phyloP scores from a whole-genome alignment of 805 yeast species.

The Saturnispora ahearnii region DNA sequence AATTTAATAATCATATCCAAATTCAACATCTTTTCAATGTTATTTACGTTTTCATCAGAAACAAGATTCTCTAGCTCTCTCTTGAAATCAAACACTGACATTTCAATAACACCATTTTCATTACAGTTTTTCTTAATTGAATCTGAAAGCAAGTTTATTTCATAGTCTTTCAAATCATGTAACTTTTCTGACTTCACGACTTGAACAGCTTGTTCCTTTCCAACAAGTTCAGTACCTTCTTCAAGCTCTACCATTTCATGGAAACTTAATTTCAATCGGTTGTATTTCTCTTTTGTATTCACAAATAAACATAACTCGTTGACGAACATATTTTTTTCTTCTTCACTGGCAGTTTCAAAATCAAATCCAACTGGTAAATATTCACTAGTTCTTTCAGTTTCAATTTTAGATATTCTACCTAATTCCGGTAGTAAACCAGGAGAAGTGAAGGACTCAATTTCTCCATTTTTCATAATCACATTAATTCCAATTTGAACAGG shows the following conservation, averaged over 20 bases:
- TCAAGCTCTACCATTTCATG: constrained; percentile 10
- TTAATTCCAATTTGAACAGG: constrained; percentile 42
- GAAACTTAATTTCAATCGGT: constrained; percentile 20
- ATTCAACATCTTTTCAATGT: constrained; percentile 54
- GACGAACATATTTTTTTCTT: constrained; percentile 31
- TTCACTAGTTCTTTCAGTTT: constrained; percentile 30
- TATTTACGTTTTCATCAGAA: constrained; percentile 28
- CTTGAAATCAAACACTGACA: constrained; percentile 47
- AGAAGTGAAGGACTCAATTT: constrained; percentile 29
- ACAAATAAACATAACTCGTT: constrained; percentile 42
- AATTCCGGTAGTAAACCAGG: constrained; percentile 68
- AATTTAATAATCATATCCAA: constrained; percentile 52
- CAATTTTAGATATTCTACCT: constrained; percentile 38
- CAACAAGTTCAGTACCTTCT: not conserved
- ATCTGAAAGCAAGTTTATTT: constrained; percentile 13
- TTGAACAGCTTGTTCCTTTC: constrained; percentile 3
- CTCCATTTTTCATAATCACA: constrained; percentile 31
- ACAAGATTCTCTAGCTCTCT: constrained; percentile 41
- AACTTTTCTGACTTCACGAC: constrained; percentile 18
- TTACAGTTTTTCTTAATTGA: constrained; percentile 4
- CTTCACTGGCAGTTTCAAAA: constrained; percentile 31
- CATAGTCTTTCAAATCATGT: constrained; percentile 17
- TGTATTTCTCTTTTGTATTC: constrained; percentile 37
- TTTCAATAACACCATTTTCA: constrained; percentile 21
- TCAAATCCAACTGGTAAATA: constrained; percentile 41